phyloP scores from a whole-genome alignment of 23 red algal species.

The Chondrus crispus region DNA sequence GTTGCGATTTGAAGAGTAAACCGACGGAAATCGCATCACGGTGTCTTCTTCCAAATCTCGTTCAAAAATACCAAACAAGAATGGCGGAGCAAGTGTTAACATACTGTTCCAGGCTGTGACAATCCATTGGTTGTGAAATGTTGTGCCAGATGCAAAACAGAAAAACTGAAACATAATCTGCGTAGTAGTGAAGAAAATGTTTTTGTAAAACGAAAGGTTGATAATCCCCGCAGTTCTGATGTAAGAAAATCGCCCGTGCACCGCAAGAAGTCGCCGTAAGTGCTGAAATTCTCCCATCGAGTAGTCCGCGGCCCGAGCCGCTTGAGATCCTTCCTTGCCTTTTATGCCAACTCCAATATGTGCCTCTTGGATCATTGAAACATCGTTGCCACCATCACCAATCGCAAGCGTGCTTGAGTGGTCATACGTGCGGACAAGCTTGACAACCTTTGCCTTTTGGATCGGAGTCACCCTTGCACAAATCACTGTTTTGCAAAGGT shows the following conservation, averaged over 20 bases:
- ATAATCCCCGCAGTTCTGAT: constrained; percentile 81
- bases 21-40: constrained; percentile 55
- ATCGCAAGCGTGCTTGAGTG: constrained; percentile 68
- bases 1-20: constrained; percentile 63
- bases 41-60: constrained; percentile 71
- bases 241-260: constrained; percentile 89
- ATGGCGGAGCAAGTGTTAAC: constrained; percentile 66
- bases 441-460: constrained; percentile 85
- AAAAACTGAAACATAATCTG: constrained; percentile 85
- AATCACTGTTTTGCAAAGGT: constrained; percentile 80
- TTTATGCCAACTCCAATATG: constrained; percentile 87
- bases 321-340: constrained; percentile 89
- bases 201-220: constrained; percentile 89
- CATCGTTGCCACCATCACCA: constrained; percentile 94
- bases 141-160: constrained; percentile 77
- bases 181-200: constrained; percentile 63
- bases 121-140: constrained; percentile 75
- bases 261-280: constrained; percentile 62
- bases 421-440: constrained; percentile 62
- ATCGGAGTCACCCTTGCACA: constrained; percentile 89
- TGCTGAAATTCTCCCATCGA: constrained; percentile 77
- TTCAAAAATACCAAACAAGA: constrained; percentile 87
- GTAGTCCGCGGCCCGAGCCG: constrained; percentile 81
- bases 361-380: constrained; percentile 97
- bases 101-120: constrained; percentile 77